Percentiles rank a stretch among this genome's conserved stretches.
phyloP scores from a whole-genome alignment of 306 rosid species.

The Luffa aegyptiaca region DNA sequence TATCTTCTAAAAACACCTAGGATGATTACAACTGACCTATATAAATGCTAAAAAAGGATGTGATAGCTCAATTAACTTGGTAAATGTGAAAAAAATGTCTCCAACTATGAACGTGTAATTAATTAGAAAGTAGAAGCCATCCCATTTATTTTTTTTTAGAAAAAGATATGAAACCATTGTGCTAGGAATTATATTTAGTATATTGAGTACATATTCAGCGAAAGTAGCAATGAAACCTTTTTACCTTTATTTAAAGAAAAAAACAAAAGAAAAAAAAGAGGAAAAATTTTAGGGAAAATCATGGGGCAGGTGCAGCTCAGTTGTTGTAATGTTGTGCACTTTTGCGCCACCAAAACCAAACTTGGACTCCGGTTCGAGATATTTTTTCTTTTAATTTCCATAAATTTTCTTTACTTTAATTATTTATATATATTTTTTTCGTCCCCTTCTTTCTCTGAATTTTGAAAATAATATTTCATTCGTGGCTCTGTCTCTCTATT shows the following conservation, averaged over 20 bases:
- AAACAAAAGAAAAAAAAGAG: neutral
- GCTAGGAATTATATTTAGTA: too few relatives aligned
- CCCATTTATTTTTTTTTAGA: too few relatives aligned
- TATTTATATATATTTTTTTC: neutral
- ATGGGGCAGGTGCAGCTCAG: neutral
- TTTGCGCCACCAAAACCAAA: constrained; percentile 6
- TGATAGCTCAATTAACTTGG: too few relatives aligned
- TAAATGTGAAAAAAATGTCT: too few relatives aligned
- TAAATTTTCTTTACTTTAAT: neutral
- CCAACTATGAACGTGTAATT: too few relatives aligned
- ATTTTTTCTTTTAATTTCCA: neutral
- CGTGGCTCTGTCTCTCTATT: constrained; percentile 13
- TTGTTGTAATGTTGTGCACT: neutral
- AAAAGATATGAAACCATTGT: too few relatives aligned
- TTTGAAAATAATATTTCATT: constrained; percentile 17
- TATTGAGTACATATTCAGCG: neutral
- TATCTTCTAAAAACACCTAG: too few relatives aligned
- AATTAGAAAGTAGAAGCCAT: too few relatives aligned
- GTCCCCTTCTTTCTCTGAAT: constrained; percentile 1
- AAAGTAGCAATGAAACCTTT: neutral
- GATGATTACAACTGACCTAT: too few relatives aligned
- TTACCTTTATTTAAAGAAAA: neutral
- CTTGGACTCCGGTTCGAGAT: constrained; percentile 3
- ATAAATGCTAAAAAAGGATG: too few relatives aligned
- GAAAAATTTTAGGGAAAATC: neutral